phyloP scores from a whole-genome alignment of 1,284 basidiomycete genomes.

The Papiliotrema flavescens region DNA sequence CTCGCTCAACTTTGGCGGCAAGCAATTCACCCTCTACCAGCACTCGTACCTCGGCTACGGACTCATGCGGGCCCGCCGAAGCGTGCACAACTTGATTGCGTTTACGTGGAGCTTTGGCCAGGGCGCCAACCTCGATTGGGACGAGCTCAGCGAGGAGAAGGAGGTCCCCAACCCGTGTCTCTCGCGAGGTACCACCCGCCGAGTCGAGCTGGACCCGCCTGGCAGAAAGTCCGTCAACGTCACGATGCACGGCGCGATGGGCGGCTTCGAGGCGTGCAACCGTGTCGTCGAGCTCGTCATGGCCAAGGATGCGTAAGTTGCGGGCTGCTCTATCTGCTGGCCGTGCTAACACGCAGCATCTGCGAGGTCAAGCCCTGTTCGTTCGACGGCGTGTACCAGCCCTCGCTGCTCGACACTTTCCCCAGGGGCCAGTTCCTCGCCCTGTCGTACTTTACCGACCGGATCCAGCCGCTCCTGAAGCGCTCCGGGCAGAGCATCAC shows the following conservation, averaged over 20 bases:
- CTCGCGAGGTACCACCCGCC: constrained; percentile 61
- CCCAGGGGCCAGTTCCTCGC: constrained; percentile 71
- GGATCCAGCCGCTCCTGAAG: constrained; percentile 73
- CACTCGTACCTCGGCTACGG: constrained; percentile 97
- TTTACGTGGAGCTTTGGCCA: constrained; percentile 66
- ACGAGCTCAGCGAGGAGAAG: constrained; percentile 43
- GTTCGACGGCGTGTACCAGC: constrained; percentile 97
- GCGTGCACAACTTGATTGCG: constrained; percentile 83
- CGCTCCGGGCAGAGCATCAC: constrained; percentile 49
- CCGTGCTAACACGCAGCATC: constrained; percentile 54
- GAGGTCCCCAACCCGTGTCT: constrained; percentile 76
- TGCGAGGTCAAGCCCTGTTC: constrained; percentile 90
- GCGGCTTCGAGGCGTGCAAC: constrained; percentile 81
- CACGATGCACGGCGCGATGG: constrained; percentile 76
- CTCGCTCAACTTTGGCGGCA: constrained; percentile 71
- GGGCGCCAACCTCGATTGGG: constrained; percentile 49
- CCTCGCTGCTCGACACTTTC: constrained; percentile 88
- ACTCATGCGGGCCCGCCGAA: constrained; percentile 80
- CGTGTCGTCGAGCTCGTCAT: constrained; percentile 84
- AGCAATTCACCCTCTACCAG: constrained; percentile 75
- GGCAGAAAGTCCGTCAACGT: constrained; percentile 58
- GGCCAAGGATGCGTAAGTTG: constrained; percentile 86
- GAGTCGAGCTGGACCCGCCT: constrained; percentile 68
- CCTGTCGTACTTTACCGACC: constrained; percentile 97
- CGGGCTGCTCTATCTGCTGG: not conserved